Evolutionary conservation across 306 rosid genomes (phyloP), one percentile per base, ranked within the genome.

Genomic region (Oxytropis ochrocephala): DNA sequence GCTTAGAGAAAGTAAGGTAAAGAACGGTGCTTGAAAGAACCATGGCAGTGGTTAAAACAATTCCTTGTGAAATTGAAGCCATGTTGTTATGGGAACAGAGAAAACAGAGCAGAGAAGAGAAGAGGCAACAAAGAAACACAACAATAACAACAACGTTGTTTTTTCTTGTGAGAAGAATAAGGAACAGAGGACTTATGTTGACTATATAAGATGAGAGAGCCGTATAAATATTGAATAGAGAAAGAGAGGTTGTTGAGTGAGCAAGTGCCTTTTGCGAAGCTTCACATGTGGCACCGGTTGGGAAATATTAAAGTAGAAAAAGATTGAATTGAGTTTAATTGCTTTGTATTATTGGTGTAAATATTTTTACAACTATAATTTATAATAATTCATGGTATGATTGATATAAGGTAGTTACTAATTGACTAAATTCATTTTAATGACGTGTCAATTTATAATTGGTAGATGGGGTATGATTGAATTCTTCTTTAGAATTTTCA

Each of bases 41-140:
- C 85, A 82, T 82, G 29, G 86, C 87, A 0, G 91, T 81, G 52
- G 91, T 85, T 5, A 87, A 58, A n/a, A 75, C 84, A 35, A 87
- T 50, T 43, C 86, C 83, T 3, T 80, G 86, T 14, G 88, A 86
- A 6, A 86, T 72, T 5, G 88, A 79, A 54, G 88, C 73, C 91
- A 86, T 78, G 33, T 41, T 78, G 13, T 9, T 6, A 5, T 8
- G 10, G 8, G 49, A 29, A 55, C 8, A 50, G 48, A 44, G 11
- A 2, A 55, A 56, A 16, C 5, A 11, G 21, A 61, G 8, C 14
- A 19, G 8, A 18, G 24, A 38, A 19, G 8, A 18, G 24, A 38
- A 38, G 8, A 12, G n/a, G 11, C 17, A 38, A 10, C 13, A 38
- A 38, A 38, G 9, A 38, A 38, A 1, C 1, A 11, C 16, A 69